Evolutionary conservation across 306 rosid genomes (phyloP).

Genomic region (Cyclanthera cordifolia): DNA sequence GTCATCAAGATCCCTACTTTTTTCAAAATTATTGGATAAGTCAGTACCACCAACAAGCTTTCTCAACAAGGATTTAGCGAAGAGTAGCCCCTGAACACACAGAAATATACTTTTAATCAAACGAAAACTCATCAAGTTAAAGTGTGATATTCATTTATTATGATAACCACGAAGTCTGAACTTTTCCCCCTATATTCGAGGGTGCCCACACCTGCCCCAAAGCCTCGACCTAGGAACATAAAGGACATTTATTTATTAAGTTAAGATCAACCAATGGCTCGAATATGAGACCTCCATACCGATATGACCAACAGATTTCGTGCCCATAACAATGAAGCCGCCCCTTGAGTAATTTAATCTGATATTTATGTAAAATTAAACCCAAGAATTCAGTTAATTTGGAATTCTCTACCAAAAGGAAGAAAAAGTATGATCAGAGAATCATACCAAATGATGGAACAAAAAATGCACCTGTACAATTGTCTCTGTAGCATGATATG

Average conservation of each 20-base stretch:
- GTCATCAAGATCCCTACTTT: constrained; percentile 79
- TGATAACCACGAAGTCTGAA: no score
- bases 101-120: neutral
- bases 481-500: constrained; percentile 89
- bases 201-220: no score
- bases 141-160: no score
- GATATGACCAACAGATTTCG: no score
- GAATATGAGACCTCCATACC: no score
- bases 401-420: neutral
- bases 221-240: no score
- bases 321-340: no score
- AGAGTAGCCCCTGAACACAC: constrained; percentile 62
- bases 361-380: neutral
- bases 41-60: constrained; percentile 70
- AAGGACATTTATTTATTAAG: no score
- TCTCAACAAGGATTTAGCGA: constrained; percentile 76
- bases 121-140: neutral
- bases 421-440: neutral
- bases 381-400: neutral
- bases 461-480: constrained; percentile 68
- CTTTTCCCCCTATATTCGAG: no score
- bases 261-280: no score
- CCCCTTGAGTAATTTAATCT: neutral
- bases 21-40: constrained; percentile 50
- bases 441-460: neutral